Conservation (phyloP, 495 filamentous ascomycete species). For the Durotheca rogersii region DNA sequence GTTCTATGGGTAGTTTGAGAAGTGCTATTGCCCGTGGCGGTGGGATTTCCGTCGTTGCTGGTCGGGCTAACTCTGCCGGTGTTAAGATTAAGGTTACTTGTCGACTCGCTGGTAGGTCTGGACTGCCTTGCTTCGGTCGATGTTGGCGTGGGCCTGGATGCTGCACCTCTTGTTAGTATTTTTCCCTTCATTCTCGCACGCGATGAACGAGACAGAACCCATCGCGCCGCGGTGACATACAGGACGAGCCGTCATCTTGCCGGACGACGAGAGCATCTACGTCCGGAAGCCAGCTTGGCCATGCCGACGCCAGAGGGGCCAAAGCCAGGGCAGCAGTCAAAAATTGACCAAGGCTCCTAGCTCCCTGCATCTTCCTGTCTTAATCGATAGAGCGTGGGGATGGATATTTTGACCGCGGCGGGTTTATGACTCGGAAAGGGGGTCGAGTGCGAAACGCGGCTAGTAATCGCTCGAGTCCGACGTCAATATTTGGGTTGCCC, state of each 20-base stretch:
- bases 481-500: slow-evolving; percentile 1
- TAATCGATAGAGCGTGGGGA: slow-evolving; percentile 5
- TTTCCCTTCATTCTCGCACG: no score
- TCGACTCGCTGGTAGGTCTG: no score
- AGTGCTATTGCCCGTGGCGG: slow-evolving; percentile 36
- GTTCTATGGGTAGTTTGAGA: slow-evolving; percentile 49
- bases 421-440: slow-evolving; percentile 5
- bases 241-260: slow-evolving; percentile 26
- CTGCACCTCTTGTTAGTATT: no score
- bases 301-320: slow-evolving; percentile 21
- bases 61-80: slow-evolving; percentile 28
- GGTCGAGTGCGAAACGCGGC: slow-evolving; percentile 19
- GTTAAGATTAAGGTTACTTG: no score
- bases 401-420: slow-evolving; percentile 10
- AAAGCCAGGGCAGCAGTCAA: slow-evolving; percentile 26
- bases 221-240: slow-evolving; percentile 20
- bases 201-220: no score
- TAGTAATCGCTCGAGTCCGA: slow-evolving; percentile 22
- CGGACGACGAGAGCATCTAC: slow-evolving; percentile 22
- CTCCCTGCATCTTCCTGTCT: slow-evolving; percentile 26
- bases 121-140: no score
- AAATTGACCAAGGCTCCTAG: slow-evolving; percentile 25
- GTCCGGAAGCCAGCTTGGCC: slow-evolving; percentile 26
- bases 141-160: slow-evolving; percentile 23
- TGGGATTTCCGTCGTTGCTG: slow-evolving; percentile 3